Conservation (phyloP, 805 yeast genomes). For the Metschnikowia orientalis region DNA sequence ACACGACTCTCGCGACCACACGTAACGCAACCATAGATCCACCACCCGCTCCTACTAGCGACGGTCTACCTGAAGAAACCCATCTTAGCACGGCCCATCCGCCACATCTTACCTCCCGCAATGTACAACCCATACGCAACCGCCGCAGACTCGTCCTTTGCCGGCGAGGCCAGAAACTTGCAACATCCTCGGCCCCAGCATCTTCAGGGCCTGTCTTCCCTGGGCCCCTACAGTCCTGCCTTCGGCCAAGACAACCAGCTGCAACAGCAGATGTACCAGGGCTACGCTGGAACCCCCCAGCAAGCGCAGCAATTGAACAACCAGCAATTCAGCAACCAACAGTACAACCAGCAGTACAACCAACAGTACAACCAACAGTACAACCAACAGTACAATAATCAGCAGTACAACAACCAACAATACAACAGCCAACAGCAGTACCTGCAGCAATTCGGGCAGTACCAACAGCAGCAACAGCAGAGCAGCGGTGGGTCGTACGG, state of each 20-base stretch:
- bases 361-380: slow-evolving; percentile 23
- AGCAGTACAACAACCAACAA: slow-evolving; percentile 28
- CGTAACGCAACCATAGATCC: neutral
- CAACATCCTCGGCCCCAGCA: slow-evolving; percentile 22
- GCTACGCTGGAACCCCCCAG: slow-evolving; percentile 9
- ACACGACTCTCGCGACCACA: slow-evolving; percentile 1
- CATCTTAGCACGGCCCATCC: too few species aligned
- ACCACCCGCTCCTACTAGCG: too few species aligned
- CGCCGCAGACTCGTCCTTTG: slow-evolving; percentile 15
- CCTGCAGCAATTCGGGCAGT: slow-evolving; percentile 1
- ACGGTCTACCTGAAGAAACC: too few species aligned
- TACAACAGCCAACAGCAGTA: slow-evolving; percentile 15
- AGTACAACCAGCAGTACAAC: slow-evolving; percentile 20
- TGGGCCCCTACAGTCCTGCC: slow-evolving; percentile 1
- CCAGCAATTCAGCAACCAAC: slow-evolving; percentile 20
- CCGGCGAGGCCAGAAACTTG: slow-evolving; percentile 11
- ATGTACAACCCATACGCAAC: slow-evolving; percentile 42
- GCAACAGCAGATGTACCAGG: slow-evolving; percentile 11
- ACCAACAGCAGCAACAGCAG: slow-evolving; percentile 17
- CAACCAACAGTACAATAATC: slow-evolving; percentile 40
- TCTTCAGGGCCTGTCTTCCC: slow-evolving; percentile 4
- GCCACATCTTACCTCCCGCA: too few species aligned
- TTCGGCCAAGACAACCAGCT: slow-evolving; percentile 1
- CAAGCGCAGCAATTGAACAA: slow-evolving; percentile 33
- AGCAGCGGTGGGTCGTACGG: slow-evolving; percentile 21